Base-by-base conservation (phyloP, 345 rosid genomes). In the Eucalyptus pauciflora region DNA sequence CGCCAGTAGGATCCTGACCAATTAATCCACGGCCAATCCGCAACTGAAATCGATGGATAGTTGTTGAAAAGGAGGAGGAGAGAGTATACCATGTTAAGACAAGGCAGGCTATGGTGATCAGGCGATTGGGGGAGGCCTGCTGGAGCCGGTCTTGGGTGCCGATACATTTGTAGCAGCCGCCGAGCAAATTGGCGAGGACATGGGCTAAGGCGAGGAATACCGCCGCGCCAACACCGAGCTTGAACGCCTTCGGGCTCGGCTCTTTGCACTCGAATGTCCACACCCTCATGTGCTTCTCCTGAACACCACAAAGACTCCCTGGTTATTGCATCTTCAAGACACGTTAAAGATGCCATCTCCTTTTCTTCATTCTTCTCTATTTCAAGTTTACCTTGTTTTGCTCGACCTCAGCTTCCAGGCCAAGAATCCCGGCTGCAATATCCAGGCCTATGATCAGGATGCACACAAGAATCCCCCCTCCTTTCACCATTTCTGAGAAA, bases 221-320 rank as follows among this genome's bases (percentile, higher is more conserved):
- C 24, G 94, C 98, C 54, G 99, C 99, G 41, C 92, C 97, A 76
- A 96, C 88, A 62, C 99, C 99, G 29, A 95, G 92, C 93, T 92
- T 94, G 92, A 94, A 97, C 27, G 98, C 99, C 37, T 90, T 96
- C 13, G 91, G 95, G 93, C 98, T 97, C 41, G 99, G 99, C 8
- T 96, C 96, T 92, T 93, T 92, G 87, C 99, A 97, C 92, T 97
- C 98, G 87, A 95, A 97, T 89, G 95, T 88, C 97, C 96, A 94
- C 18, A 93, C 89, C 93, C 98, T 94, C 93, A 96, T 88, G 90
- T 97, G 99, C 92, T 95, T 96, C 90, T 71, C 81, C 81, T 71
- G 81, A 71, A 43, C 45, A 71, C 46, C 81, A 71, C 81, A 46
- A 71, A 71, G 46, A 71, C 25, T 37, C 46, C 46, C 81, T 9